Evolutionary conservation across 495 filamentous ascomycete species (phyloP), one percentile per base, ranked within the genome.

Genomic region (Xylaria grammica): DNA sequence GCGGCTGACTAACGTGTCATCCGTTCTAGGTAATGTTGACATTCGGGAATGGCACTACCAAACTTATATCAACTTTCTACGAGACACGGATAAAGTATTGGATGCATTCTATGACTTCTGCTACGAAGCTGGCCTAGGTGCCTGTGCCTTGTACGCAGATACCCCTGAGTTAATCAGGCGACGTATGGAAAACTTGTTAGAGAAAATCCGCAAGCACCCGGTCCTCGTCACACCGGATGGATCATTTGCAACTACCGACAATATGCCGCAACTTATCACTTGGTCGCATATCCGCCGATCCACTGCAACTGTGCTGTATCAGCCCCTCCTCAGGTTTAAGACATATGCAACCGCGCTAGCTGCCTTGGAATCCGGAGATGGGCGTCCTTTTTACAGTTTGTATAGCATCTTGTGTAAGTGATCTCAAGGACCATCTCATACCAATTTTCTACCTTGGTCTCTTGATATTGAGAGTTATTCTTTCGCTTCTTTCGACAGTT

Each of bases 241-340:
- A 19, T 50, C 54, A 3, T 11, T 61, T 22, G 62, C 65, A 34
- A 30, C 54, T 7, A 8, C 36, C 5, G 69, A 69, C 17, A 68
- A 73, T 36, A 75, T 78, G 32, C 75, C 78, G 0, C 70, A 77
- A 32, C 61, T 81, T 15, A 65, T 83, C 17, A 77, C 77, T 11
- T 83, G 78, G 67, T 79, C 79, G 17, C 73, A 75, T 34, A 62
- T 84, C 24, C 75, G 75, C 11, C 71, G 68, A 15, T 65, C 83
- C 32, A 73, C 88, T 11, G 82, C 86, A 32, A 64, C 63, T 0
- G 63, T 78, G 5, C 69, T 90, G 11, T 93, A 93, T 65, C 75
- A 81, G 32, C 90, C 90, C 0, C 67, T 89, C n/a, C 49, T 72
- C 20, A 74, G 76, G 38, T 92, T 91, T 72, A 81, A 81, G 0